Conservation (phyloP, 75 land plant genomes). For the Pseudotsuga menziesii region DNA sequence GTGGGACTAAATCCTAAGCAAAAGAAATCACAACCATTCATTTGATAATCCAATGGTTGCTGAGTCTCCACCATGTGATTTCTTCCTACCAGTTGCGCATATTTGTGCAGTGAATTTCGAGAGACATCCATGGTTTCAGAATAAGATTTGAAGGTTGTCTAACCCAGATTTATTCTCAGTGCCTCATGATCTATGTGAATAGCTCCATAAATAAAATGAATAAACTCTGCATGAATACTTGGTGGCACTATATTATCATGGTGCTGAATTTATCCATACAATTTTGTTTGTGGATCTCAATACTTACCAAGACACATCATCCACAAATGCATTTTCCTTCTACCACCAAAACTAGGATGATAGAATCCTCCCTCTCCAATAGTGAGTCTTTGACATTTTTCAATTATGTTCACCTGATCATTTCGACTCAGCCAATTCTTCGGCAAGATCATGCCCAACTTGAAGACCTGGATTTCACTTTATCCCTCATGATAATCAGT, state of each 20-base stretch:
- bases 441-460: conserved; percentile 17
- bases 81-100: no score
- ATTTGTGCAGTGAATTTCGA: no score
- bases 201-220: conserved; percentile 58
- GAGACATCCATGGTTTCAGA: no score
- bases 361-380: conserved; percentile 67
- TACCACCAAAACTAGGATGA: conserved; percentile 43
- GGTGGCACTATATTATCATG: conserved; percentile 54
- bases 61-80: no score
- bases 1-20: no score
- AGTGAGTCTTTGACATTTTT: conserved; percentile 56
- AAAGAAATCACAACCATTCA: no score
- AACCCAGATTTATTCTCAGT: no score
- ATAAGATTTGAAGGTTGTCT: no score
- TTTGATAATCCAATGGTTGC: no score
- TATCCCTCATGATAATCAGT: no score
- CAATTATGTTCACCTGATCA: conserved; percentile 43
- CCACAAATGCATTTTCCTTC: conserved; percentile 52
- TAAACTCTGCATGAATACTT: conserved; percentile 63
- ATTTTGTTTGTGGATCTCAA: conserved; percentile 59
- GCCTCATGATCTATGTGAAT: conserved; percentile 32
- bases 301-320: conserved; percentile 89
- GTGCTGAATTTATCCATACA: conserved; percentile 40
- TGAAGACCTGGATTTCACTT: conserved; percentile 1
- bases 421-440: conserved; percentile 22